Percentiles rank a stretch among this genome's conserved stretches.
Conservation (phyloP, 495 filamentous ascomycete species). For the Penicillium crystallinum region DNA sequence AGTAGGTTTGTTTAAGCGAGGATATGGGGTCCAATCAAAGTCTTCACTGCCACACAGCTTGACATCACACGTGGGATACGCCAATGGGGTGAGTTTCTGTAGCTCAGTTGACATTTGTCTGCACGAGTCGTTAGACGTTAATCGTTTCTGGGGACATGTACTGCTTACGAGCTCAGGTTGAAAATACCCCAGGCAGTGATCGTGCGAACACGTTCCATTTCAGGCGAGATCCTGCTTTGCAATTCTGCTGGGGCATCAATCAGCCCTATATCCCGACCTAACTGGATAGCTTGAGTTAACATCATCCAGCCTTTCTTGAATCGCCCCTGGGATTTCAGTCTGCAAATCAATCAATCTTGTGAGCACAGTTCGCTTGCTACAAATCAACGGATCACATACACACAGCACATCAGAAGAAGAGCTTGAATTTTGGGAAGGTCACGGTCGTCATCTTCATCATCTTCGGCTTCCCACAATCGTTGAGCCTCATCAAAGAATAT, state of each 20-base stretch:
- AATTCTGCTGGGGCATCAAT: conserved; percentile 15
- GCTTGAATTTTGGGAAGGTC: conserved; percentile 36
- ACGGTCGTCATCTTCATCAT: conserved; percentile 30
- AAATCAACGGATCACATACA: conserved; percentile 24
- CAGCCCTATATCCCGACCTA: conserved; percentile 32
- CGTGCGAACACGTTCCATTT: conserved; percentile 20
- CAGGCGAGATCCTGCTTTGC: conserved; percentile 10
- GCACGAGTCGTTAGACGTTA: conserved; percentile 5
- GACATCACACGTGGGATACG: conserved; percentile 17
- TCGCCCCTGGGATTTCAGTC: conserved; percentile 31
- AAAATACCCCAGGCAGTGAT: conserved; percentile 36
- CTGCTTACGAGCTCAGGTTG: conserved; percentile 28
- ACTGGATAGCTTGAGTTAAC: conserved; percentile 31
- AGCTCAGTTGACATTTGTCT: conserved; percentile 34
- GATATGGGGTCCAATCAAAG: conserved; percentile 36
- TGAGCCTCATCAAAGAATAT: conserved; percentile 34
- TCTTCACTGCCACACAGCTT: conserved; percentile 15
- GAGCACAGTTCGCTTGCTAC: neutral
- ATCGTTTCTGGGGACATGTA: neutral
- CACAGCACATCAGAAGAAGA: conserved; percentile 30
- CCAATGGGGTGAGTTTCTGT: conserved; percentile 18
- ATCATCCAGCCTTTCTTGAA: conserved; percentile 28
- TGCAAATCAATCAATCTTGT: conserved; percentile 16
- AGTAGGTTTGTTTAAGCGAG: conserved; percentile 31
- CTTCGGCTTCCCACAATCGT: conserved; percentile 30